These are phyloP conservation scores for Solanum hybrid DNA, from an alignment of 305 asterid species.

Conservation along the genomic window DNA sequence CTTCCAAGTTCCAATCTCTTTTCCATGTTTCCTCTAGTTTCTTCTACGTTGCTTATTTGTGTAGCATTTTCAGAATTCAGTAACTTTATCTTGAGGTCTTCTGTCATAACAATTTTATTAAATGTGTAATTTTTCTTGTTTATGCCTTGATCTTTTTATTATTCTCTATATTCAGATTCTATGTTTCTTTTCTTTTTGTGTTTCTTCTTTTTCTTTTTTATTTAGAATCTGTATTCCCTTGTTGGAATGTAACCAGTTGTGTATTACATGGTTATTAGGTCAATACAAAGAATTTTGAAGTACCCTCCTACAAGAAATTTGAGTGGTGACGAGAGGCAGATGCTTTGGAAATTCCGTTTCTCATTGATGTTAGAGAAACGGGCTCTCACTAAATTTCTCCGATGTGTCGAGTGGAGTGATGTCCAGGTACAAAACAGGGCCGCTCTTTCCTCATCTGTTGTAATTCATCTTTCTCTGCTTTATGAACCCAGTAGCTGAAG, in stretches of 20 bases:
- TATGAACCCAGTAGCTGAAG: background rate
- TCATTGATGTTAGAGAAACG: constrained; percentile 94
- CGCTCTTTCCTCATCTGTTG: background rate
- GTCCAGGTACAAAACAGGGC: constrained; percentile 55
- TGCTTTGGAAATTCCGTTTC: constrained; percentile 96
- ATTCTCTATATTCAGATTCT: background rate
- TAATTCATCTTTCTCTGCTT: background rate
- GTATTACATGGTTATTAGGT: constrained; percentile 43
- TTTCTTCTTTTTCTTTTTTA: background rate
- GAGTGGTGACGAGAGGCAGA: constrained; percentile 96
- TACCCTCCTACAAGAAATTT: constrained; percentile 93
- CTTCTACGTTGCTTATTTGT: background rate
- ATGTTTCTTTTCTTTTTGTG: background rate
- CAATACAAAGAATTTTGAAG: constrained; percentile 83
- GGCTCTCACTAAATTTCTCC: constrained; percentile 85
- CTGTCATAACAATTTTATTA: background rate
- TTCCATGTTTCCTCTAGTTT: background rate
- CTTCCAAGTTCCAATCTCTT: background rate
- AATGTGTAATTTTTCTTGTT: background rate
- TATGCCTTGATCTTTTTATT: background rate
- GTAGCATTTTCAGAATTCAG: background rate
- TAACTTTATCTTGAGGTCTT: background rate
- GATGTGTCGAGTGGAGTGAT: constrained; percentile 99
- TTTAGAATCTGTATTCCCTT: background rate
- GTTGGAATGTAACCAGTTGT: constrained; percentile 15